Evolutionary conservation across 2,329 filamentous ascomycete species (phyloP).

Genomic region (Diaporthe humulicola): DNA sequence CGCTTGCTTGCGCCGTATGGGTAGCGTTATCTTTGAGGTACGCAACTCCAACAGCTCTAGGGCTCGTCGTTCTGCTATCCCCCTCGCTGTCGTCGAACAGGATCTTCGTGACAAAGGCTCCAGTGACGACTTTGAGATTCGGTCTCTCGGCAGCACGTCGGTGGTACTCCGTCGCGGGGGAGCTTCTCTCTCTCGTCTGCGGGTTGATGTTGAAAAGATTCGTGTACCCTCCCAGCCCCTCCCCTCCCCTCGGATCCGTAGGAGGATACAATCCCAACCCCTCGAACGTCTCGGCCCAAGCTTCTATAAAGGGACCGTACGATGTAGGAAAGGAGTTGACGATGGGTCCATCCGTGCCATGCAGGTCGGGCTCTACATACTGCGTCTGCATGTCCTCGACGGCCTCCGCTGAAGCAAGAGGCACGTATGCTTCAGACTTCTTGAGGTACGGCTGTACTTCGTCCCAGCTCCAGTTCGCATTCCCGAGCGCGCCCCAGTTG

Average conservation of each 20-base stretch:
- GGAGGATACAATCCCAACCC: neutral
- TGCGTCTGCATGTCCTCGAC: slow-evolving; percentile 9
- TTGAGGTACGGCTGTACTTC: slow-evolving; percentile 6
- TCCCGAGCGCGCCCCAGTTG: neutral
- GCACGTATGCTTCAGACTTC: neutral
- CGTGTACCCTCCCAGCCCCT: neutral
- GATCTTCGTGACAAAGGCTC: neutral
- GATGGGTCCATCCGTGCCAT: neutral
- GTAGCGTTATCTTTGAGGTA: slow-evolving; percentile 1
- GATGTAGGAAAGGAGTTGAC: slow-evolving; percentile 6
- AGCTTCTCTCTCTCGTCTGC: neutral
- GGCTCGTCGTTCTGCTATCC: neutral
- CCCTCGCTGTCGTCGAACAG: neutral
- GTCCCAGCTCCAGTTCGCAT: slow-evolving; percentile 1
- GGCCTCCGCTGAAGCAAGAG: neutral
- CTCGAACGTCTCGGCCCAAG: neutral
- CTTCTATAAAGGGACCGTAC: neutral
- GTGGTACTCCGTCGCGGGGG: neutral
- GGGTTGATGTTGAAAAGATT: slow-evolving; percentile 11
- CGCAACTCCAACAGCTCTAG: neutral
- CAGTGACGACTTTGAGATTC: slow-evolving; percentile 4
- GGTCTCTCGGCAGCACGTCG: neutral
- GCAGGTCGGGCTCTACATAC: neutral
- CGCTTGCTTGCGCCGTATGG: neutral
- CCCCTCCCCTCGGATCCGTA: neutral